A percentile compares a stretch with the other conserved stretches of the same genome.
These are phyloP conservation scores for Cadophora malorum DNA, from an alignment of 2,329 filamentous ascomycete species.

Conservation along the genomic window DNA sequence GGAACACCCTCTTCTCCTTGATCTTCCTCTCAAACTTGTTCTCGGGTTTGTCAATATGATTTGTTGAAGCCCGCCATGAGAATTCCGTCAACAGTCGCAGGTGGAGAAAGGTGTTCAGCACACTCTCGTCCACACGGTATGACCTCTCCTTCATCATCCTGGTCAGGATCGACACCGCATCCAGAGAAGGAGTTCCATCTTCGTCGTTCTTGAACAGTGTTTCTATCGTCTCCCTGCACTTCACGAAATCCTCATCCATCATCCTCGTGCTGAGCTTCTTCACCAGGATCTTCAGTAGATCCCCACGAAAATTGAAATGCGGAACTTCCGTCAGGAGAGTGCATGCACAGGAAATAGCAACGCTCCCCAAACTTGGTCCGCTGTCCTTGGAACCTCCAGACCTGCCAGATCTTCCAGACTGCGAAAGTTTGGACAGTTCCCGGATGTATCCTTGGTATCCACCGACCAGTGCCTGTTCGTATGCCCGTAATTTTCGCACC, in stretches of 20 bases:
- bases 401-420: slow-evolving; percentile 52
- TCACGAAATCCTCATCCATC: slow-evolving; percentile 76
- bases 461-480: slow-evolving; percentile 85
- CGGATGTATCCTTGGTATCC: slow-evolving; percentile 88
- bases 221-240: slow-evolving; percentile 80
- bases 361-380: slow-evolving; percentile 64
- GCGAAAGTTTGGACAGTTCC: slow-evolving; percentile 74
- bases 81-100: slow-evolving; percentile 90
- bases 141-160: slow-evolving; percentile 95
- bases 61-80: slow-evolving; percentile 79
- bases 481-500: slow-evolving; percentile 79
- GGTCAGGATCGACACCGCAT: slow-evolving; percentile 81
- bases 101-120: slow-evolving; percentile 89
- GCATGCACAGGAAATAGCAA: slow-evolving; percentile 87
- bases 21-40: slow-evolving; percentile 59
- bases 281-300: slow-evolving; percentile 86
- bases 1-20: slow-evolving; percentile 81
- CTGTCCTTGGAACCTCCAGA: slow-evolving; percentile 46
- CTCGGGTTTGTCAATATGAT: slow-evolving; percentile 68
- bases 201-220: slow-evolving; percentile 86
- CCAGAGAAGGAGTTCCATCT: slow-evolving; percentile 85
- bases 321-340: slow-evolving; percentile 81
- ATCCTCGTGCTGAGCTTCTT: slow-evolving; percentile 78
- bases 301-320: slow-evolving; percentile 95
- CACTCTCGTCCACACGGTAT: slow-evolving; percentile 82